Percentiles rank a stretch among this genome's conserved stretches.
phyloP scores from a whole-genome alignment of 768 basidiomycete genomes.

The Auricularia heimuer region DNA sequence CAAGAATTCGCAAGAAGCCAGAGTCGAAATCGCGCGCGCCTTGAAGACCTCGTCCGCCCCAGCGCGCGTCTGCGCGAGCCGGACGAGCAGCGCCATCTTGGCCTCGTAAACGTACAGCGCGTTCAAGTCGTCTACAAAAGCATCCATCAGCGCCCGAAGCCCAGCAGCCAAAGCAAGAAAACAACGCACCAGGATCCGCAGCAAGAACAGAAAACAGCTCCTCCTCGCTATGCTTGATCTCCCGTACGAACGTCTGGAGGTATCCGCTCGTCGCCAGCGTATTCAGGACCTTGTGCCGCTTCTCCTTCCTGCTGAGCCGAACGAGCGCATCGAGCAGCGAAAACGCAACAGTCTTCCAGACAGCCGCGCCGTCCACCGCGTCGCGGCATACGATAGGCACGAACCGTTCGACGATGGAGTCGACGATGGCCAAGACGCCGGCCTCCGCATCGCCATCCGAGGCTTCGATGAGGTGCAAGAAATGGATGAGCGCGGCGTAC shows the following conservation, averaged over 20 bases:
- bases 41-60: too few species aligned
- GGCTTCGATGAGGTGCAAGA: conserved; percentile 58
- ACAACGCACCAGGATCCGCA: conserved; percentile 74
- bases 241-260: conserved; percentile 68
- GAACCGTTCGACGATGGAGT: conserved; percentile 59
- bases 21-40: conserved; percentile 56
- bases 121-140: conserved; percentile 67
- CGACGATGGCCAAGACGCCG: conserved; percentile 58
- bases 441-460: conserved; percentile 23
- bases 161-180: not conserved
- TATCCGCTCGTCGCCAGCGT: conserved; percentile 65
- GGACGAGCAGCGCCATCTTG: conserved; percentile 81
- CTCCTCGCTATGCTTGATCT: conserved; percentile 73
- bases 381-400: conserved; percentile 50
- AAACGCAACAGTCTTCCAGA: conserved; percentile 26
- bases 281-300: conserved; percentile 50
- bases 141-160: not conserved
- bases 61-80: conserved; percentile 61
- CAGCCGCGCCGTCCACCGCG: too few species aligned
- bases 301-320: conserved; percentile 31
- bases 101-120: conserved; percentile 90
- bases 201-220: conserved; percentile 67
- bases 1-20: conserved; percentile 81
- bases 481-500: conserved; percentile 84
- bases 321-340: conserved; percentile 73